Evolutionary conservation across 345 rosid species (phyloP), one percentile per base, ranked within the genome.

Genomic region (Corchorus olitorius): DNA sequence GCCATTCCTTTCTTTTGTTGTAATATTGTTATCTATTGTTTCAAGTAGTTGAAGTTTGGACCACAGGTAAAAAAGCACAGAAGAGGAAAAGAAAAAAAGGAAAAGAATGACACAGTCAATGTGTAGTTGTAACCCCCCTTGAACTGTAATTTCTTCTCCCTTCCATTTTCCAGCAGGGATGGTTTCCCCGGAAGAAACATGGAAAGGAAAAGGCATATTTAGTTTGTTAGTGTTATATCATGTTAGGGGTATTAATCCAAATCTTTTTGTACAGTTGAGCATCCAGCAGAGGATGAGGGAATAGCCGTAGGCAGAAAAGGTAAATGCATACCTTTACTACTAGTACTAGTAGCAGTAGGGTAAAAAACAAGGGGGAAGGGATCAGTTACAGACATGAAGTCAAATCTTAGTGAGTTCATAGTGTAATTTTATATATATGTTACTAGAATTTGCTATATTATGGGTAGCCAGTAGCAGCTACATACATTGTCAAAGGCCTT

Each of bases 11-110:
- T 64, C 74, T 70, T 77, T 58, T 39, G 17, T 76, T 81, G 87
- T 84, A 83, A 78, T 79, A 74, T 82, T 76, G 76, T 82, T 76
- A 61, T 70, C 82, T 77, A 67, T 76, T 63, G 19, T 72, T 65
- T 76, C 71, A 67, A 67, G 83, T 73, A 68, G 85, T 76, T 76
- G 79, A 72, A 76, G 77, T 72, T 35, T 80, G 91, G 86, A 86
- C 89, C 89, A 83, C 82, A 79, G 82, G 75, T 75, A 65, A 50
- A 67, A 72, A 82, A 27, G 52, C 53, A 39, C 13, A 66, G 56
- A 53, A 53, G 68, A 61, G 39, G 61, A 56, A 70, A 70, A 41
- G 45, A 67, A 17, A 49, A 65, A 56, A 70, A 70, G 41, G 45
- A 67, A 17, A 49, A 77, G 53, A 34, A 37, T 73, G 48, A 63